phyloP scores from a whole-genome alignment of 2,329 filamentous ascomycete genomes.

The Nigrospora sphaerica region DNA sequence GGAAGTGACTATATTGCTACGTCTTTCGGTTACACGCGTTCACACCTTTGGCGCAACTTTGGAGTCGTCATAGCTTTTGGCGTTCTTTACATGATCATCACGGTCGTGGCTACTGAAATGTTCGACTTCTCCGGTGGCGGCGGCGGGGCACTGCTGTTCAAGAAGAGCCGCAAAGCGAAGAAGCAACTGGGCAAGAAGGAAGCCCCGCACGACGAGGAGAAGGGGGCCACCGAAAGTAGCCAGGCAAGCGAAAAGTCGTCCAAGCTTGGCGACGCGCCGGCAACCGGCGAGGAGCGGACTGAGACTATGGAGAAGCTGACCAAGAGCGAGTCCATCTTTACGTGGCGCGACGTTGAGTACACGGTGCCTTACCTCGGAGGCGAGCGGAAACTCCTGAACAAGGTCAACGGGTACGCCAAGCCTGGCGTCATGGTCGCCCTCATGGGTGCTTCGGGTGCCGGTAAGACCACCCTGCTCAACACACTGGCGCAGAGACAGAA shows the following conservation, averaged over 20 bases:
- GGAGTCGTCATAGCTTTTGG: conserved; percentile 71
- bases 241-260: conserved; percentile 17
- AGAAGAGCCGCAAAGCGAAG: conserved; percentile 57
- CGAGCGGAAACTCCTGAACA: conserved; percentile 49
- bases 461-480: conserved; percentile 57
- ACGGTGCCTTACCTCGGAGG: conserved; percentile 39
- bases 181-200: conserved; percentile 36
- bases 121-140: conserved; percentile 55
- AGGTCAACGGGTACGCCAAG: conserved; percentile 52
- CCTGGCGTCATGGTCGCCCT: conserved; percentile 59
- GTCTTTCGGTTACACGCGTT: conserved; percentile 46
- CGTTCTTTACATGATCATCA: conserved; percentile 66
- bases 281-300: conserved; percentile 12
- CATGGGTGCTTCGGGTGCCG: conserved; percentile 58
- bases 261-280: conserved; percentile 6
- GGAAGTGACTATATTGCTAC: conserved; percentile 48
- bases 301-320: conserved; percentile 12
- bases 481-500: conserved; percentile 55
- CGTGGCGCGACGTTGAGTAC: conserved; percentile 4
- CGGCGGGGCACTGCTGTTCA: conserved; percentile 66
- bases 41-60: conserved; percentile 68
- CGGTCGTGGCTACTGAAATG: conserved; percentile 61
- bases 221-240: conserved; percentile 26
- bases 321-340: conserved; percentile 4
- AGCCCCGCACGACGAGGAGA: conserved; percentile 51